phyloP scores from a whole-genome alignment of 805 yeast genomes.

The Grigorovia transvaalensis region DNA sequence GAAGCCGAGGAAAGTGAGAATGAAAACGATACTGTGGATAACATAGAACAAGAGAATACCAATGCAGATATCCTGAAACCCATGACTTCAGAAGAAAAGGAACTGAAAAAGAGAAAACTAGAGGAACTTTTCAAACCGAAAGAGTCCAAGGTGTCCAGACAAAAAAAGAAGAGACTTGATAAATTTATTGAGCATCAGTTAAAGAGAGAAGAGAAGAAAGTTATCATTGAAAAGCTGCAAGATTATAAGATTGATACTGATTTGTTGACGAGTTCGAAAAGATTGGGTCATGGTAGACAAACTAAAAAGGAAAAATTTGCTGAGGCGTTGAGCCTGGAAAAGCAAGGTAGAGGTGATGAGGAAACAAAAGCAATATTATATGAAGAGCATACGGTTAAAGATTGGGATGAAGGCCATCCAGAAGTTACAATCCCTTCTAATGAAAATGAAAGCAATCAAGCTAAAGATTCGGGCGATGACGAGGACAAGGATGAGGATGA shows the following conservation, averaged over 20 bases:
- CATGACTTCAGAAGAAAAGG: constrained; percentile 51
- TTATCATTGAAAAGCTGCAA: constrained; percentile 60
- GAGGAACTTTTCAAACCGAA: constrained; percentile 48
- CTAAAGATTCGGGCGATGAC: constrained; percentile 15
- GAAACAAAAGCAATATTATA: constrained; percentile 51
- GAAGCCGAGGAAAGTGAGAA: constrained; percentile 38
- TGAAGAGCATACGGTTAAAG: constrained; percentile 55
- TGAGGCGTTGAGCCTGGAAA: constrained; percentile 68
- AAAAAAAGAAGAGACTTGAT: constrained; percentile 72
- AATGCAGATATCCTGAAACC: constrained; percentile 58
- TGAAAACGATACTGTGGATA: constrained; percentile 15
- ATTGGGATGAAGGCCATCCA: constrained; percentile 41
- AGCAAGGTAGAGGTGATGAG: constrained; percentile 58
- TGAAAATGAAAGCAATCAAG: constrained; percentile 8
- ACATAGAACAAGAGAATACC: constrained; percentile 30
- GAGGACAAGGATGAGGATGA: constrained; percentile 20
- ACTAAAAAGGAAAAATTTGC: constrained; percentile 59
- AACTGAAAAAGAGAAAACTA: constrained; percentile 53
- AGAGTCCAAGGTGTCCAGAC: constrained; percentile 58
- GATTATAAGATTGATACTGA: constrained; percentile 57
- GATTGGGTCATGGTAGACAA: constrained; percentile 62
- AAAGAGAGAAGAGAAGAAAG: constrained; percentile 78
- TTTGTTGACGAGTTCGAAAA: constrained; percentile 59
- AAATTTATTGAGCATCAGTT: constrained; percentile 88
- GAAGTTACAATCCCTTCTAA: not conserved